phyloP scores from a whole-genome alignment of 768 basidiomycete species.

The Lentinula lateritia region DNA sequence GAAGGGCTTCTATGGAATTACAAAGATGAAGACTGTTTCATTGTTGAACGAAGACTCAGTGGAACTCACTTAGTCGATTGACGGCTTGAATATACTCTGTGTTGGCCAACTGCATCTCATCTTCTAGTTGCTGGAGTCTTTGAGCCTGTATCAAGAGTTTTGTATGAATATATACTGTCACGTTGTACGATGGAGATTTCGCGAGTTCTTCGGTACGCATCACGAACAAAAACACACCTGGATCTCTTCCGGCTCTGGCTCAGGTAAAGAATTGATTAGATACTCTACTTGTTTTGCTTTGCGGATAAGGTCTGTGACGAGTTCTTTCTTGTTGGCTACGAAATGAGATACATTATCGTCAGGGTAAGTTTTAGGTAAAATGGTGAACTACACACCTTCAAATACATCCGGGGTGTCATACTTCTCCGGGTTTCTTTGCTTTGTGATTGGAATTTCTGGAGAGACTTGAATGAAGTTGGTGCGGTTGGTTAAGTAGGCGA shows the following conservation, averaged over 20 bases:
- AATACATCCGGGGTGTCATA: slow-evolving; percentile 70
- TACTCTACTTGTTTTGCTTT: slow-evolving; percentile 90
- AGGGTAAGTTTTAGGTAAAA: not conserved
- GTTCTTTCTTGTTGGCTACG: slow-evolving; percentile 77
- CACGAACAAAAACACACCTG: slow-evolving; percentile 41
- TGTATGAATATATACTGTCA: not conserved
- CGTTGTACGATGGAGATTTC: no score
- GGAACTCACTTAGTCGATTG: slow-evolving; percentile 64
- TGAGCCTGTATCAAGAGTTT: slow-evolving; percentile 38
- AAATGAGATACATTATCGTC: not conserved
- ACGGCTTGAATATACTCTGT: slow-evolving; percentile 72
- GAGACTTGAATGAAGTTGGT: slow-evolving; percentile 77
- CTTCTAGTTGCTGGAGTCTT: slow-evolving; percentile 62
- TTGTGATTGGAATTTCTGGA: slow-evolving; percentile 78
- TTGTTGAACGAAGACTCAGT: not conserved
- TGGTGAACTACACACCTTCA: slow-evolving; percentile 44
- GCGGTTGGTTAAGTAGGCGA: slow-evolving; percentile 74
- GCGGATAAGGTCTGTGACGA: slow-evolving; percentile 74
- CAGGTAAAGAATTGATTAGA: slow-evolving; percentile 74
- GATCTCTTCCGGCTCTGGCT: slow-evolving; percentile 70
- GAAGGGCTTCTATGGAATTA: slow-evolving; percentile 40
- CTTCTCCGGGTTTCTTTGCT: slow-evolving; percentile 66
- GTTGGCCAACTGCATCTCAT: slow-evolving; percentile 68
- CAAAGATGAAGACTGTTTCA: slow-evolving; percentile 16
- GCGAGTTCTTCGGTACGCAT: not conserved